Conservation (phyloP, 345 rosid genomes). For the Trapa incisa region DNA sequence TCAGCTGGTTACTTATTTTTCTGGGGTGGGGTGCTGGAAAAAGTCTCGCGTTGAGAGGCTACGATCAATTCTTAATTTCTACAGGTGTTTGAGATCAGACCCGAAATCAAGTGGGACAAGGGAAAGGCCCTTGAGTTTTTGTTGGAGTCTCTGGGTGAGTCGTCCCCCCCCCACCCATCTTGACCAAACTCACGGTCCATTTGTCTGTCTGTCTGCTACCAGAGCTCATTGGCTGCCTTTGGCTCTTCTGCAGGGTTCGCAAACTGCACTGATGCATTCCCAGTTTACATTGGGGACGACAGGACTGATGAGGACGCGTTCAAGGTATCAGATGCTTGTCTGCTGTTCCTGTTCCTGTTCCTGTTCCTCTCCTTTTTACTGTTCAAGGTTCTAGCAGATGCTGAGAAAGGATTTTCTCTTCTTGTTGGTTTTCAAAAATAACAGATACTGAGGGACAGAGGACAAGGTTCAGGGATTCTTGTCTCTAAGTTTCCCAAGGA, state of each 20-base stretch:
- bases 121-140: constrained; percentile 92
- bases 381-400: background rate
- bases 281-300: constrained; percentile 91
- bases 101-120: constrained; percentile 85
- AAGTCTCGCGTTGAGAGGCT: background rate
- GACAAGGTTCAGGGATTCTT: constrained; percentile 85
- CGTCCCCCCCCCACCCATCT: too few relatives aligned
- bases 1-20: constrained; percentile 8
- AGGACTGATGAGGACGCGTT: constrained; percentile 97
- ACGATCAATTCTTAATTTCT: background rate
- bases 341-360: too few relatives aligned
- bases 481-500: constrained; percentile 85
- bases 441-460: constrained; percentile 60
- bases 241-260: constrained; percentile 40
- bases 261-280: constrained; percentile 60
- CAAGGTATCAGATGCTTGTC: constrained; percentile 37
- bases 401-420: background rate
- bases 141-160: constrained; percentile 69
- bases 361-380: too few relatives aligned
- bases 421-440: constrained; percentile 1
- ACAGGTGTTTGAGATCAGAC: constrained; percentile 85
- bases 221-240: background rate
- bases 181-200: background rate
- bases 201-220: too few relatives aligned
- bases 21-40: background rate